Evolutionary conservation across 1,284 basidiomycete genomes (phyloP), one percentile per base, ranked within the genome.

Genomic region (Boletus mariae): DNA sequence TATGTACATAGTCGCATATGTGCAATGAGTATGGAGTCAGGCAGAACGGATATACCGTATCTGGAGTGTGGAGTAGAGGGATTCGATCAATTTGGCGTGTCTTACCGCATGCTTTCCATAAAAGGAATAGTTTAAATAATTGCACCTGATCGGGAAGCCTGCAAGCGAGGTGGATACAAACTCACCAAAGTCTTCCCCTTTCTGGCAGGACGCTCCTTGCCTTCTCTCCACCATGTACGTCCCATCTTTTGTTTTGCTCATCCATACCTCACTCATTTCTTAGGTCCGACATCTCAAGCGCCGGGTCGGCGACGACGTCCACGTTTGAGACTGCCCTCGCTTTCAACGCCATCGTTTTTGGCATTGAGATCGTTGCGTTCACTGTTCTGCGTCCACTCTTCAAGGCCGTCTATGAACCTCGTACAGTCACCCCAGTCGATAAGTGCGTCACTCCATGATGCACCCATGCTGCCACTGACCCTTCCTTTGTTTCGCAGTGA

Each of bases 301-400:
- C 79, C 3, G 61, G 63, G 40, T 71, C 75, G 42, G 79, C 82
- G 51, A 80, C 82, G 34, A 82, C 80, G 1, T 59, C 73, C 47
- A 84, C 88, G 6, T 94, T 94, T 67, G 65, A 87, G 42, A 87
- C 92, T 6, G 86, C 92, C 2, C 78, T 94, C 45, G 80, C 80
- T 40, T 83, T 90, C 74, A 91, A 92, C 61, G 77, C 73, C 1
- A 79, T 78, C 26, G 80, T 90, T 23, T 88, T 88, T 58, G 84
- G 71, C 2, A 73, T 71, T 9, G 86, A 93, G 71, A 67, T 94
- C 42, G 72, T 69, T 6, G 78, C 79, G 5, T 95, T 92, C 71
- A 87, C 88, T 23, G 54, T 90, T 58, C 68, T 90, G 17, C 75
- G 87, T 35, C 84, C 83, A 0, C 80, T 80, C 60, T 91, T 91